These are phyloP conservation scores for Acanthamoeba castellanii DNA, from an alignment of 208 protist genomes.

Conservation along the genomic window DNA sequence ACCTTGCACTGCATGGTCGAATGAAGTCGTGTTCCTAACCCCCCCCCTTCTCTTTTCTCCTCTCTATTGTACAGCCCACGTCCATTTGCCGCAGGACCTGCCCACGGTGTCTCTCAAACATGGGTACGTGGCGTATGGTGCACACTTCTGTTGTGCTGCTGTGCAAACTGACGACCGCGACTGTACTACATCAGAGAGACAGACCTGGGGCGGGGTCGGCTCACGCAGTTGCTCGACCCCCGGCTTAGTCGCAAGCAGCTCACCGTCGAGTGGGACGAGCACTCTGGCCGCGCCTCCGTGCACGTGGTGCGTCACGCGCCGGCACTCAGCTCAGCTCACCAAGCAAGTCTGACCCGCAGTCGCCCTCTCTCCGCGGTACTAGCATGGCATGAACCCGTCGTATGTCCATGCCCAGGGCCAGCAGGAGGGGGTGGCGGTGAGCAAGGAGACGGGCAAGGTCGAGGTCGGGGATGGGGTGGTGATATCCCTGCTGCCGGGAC, in stretches of 20 bases:
- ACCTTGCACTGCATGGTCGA: too few species aligned
- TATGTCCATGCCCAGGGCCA: constrained; percentile 22
- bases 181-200: background rate
- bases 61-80: background rate
- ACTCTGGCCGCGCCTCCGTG: background rate
- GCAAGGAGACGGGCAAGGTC: constrained; percentile 6
- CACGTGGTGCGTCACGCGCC: background rate
- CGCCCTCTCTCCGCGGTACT: too few species aligned
- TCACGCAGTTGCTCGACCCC: constrained; percentile 35
- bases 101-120: constrained; percentile 31
- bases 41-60: background rate
- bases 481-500: constrained; percentile 63
- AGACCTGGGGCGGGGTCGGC: constrained; percentile 2
- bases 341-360: background rate
- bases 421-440: background rate
- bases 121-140: background rate
- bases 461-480: constrained; percentile 60
- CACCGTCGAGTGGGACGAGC: background rate
- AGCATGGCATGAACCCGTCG: constrained; percentile 67
- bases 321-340: background rate
- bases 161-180: background rate
- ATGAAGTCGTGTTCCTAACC: background rate
- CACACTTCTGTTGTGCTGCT: background rate
- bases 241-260: constrained; percentile 63
- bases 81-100: background rate